Evolutionary conservation across 2,329 filamentous ascomycete genomes (phyloP).

Genomic region (Didymella pinodella): DNA sequence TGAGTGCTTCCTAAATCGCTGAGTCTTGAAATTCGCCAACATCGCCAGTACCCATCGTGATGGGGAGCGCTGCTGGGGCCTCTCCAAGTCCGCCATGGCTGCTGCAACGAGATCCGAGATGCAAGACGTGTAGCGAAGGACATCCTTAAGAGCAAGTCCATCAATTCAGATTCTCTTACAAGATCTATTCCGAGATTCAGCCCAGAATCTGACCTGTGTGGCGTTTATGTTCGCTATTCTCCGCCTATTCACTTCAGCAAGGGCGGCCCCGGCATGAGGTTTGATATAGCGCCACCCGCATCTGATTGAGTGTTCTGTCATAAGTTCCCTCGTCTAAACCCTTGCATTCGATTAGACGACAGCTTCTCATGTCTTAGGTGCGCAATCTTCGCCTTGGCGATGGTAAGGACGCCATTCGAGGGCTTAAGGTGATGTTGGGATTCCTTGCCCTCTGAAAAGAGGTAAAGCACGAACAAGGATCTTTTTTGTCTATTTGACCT

Average conservation of each 20-base stretch:
- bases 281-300: not conserved
- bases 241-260: not conserved
- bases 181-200: not conserved
- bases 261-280: not conserved
- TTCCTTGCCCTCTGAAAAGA: not conserved
- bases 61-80: not conserved
- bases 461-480: too few relatives aligned
- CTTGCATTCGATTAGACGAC: not conserved
- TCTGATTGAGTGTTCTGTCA: not conserved
- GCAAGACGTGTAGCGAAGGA: not conserved
- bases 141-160: not conserved
- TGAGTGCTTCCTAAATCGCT: not conserved
- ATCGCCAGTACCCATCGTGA: not conserved
- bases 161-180: not conserved
- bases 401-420: not conserved
- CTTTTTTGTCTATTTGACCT: too few relatives aligned
- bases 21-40: not conserved
- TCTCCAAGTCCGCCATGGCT: not conserved
- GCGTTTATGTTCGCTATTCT: not conserved
- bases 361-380: not conserved
- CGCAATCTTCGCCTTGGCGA: not conserved
- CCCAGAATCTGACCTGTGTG: not conserved
- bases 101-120: not conserved
- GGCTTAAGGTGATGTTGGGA: not conserved
- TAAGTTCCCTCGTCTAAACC: not conserved